Evolutionary conservation across 208 protist genomes (phyloP), one percentile per base, ranked within the genome.

Genomic region (Leishmania gerbilli): DNA sequence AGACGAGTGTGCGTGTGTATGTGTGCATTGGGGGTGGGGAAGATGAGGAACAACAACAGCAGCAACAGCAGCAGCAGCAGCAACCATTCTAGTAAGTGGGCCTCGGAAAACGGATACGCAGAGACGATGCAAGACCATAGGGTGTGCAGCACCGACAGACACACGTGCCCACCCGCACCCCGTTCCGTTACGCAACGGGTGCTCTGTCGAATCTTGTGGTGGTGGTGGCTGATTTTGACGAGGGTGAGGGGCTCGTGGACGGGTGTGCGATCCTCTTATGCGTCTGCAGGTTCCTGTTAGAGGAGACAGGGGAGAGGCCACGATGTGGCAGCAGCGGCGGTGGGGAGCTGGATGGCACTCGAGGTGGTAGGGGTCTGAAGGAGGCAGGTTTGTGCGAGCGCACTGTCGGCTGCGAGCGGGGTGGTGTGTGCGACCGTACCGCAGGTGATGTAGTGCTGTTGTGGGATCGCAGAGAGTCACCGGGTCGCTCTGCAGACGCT

Each of bases 241-340:
- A 53, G 42, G 68, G 68, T 31, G 68, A 74, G 68, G 68, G 27
- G 53, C 68, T 74, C 68, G 45, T 74, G 42, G 68, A 74, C n/a
- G 68, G 24, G 24, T 74, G 34, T 8, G 42, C 42, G 31, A 21
- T 74, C 68, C 27, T 53, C 7, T 53, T 74, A 21, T 53, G 68
- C 21, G n/a, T 1, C 34, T 53, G 68, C 40, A 40, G n/a, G 40
- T 17, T 27, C 72, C 34, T 42, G 53, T 76, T 76, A 51, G 72
- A 37, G 7, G 72, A 62, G 31, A 47, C 72, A 24, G 51, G 49
- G 47, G 72, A 64, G 72, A 76, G 72, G n/a, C 72, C 72, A 7
- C 53, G 72, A 47, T n/a, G 72, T n/a, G 47, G 72, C n/a, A 42
- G 15, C 72, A 76, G 72, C 72, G 72, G 72, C 40, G 47, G 72